Conservation (phyloP, 352 stramenopile genomes). For the Pythium inflatum region DNA sequence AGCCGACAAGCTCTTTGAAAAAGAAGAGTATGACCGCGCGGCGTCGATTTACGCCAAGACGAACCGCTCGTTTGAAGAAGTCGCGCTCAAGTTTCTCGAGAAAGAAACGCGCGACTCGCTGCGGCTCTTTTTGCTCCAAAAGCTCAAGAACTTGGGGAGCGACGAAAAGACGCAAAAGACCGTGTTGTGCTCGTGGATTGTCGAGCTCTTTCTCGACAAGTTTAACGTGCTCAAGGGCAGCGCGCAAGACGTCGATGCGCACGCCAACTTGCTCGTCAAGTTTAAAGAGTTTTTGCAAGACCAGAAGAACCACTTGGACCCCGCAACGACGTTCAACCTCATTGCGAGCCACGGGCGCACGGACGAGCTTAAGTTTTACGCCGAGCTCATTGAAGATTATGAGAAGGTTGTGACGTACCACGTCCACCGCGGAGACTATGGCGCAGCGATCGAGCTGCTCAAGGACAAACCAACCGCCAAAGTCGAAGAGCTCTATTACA, state of each 20-base stretch:
- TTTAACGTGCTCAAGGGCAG: conserved; percentile 87
- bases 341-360: conserved; percentile 92
- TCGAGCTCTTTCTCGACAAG: conserved; percentile 92
- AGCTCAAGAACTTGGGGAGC: conserved; percentile 77
- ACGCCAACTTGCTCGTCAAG: conserved; percentile 87
- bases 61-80: conserved; percentile 89
- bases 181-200: conserved; percentile 93
- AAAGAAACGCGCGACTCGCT: conserved; percentile 81
- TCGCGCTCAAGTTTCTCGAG: conserved; percentile 92
- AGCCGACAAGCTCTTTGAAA: conserved; percentile 91
- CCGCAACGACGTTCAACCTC: conserved; percentile 91
- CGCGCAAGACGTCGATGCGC: conserved; percentile 83
- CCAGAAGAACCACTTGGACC: conserved; percentile 85
- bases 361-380: conserved; percentile 93
- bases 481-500: conserved; percentile 94
- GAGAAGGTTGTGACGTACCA: conserved; percentile 94
- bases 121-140: conserved; percentile 88
- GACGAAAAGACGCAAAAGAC: conserved; percentile 93
- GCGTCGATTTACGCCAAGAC: conserved; percentile 91
- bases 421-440: conserved; percentile 89
- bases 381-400: conserved; percentile 93
- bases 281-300: conserved; percentile 94
- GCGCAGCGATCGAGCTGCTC: conserved; percentile 87
- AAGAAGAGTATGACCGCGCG: conserved; percentile 82
- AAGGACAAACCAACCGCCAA: conserved; percentile 88